phyloP scores from a whole-genome alignment of 306 rosid genomes.

The Corylus americana region DNA sequence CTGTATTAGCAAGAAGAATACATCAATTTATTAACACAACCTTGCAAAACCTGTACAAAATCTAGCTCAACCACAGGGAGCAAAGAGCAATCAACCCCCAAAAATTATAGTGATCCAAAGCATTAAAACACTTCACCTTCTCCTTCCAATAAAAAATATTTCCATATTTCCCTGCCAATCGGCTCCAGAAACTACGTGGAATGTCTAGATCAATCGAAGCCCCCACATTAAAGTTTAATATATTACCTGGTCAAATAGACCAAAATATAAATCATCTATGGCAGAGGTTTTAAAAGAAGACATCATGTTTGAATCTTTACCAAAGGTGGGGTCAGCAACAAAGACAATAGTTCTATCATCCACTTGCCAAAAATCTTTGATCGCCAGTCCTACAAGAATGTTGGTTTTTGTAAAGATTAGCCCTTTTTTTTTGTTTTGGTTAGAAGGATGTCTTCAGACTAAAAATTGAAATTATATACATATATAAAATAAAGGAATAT shows the following conservation, averaged over 20 bases:
- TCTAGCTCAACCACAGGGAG: background rate
- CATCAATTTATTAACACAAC: background rate
- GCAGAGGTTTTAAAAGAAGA: conserved; percentile 1
- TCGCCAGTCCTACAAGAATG: conserved; percentile 70
- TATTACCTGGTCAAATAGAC: conserved; percentile 65
- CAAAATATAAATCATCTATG: conserved; percentile 12
- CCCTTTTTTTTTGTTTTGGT: background rate
- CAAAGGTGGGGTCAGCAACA: conserved; percentile 98
- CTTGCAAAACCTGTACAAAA: conserved; percentile 6
- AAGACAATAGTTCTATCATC: conserved; percentile 96
- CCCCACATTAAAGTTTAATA: conserved; percentile 92
- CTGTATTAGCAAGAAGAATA: conserved; percentile 42
- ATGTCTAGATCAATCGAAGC: conserved; percentile 80
- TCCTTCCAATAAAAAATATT: conserved; percentile 97
- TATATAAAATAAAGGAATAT: background rate
- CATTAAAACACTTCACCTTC: conserved; percentile 44
- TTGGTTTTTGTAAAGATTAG: background rate
- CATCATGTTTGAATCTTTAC: conserved; percentile 39
- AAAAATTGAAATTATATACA: background rate
- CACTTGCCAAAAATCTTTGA: conserved; percentile 92
- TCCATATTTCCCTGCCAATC: conserved; percentile 92
- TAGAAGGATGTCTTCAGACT: background rate
- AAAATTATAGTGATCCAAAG: background rate
- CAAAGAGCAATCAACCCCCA: background rate
- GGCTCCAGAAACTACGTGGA: conserved; percentile 97